A percentile compares a stretch with the other conserved stretches of the same genome.
Conservation (phyloP, 352 stramenopile species). For the Thalassiosira mediterranea region DNA sequence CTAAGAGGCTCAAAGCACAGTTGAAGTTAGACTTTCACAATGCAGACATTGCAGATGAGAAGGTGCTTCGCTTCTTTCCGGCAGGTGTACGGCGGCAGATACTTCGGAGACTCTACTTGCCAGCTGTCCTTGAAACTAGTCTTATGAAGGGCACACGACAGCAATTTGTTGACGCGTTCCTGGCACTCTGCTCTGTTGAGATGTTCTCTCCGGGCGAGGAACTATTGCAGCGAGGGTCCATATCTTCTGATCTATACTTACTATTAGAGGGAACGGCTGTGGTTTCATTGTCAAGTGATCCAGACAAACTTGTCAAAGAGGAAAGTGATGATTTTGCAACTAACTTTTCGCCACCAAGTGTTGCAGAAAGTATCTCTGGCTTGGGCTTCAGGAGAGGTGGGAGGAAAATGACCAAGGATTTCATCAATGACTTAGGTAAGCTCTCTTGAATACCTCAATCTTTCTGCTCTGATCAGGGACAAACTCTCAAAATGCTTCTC, state of each 20-base stretch:
- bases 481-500: background rate
- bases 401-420: too few relatives aligned
- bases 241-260: slow-evolving; percentile 59
- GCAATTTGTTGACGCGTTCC: slow-evolving; percentile 65
- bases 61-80: slow-evolving; percentile 65
- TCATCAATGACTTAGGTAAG: slow-evolving; percentile 61
- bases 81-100: slow-evolving; percentile 41
- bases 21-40: slow-evolving; percentile 63
- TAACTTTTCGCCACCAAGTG: background rate
- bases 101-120: slow-evolving; percentile 52
- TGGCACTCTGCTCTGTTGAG: slow-evolving; percentile 53
- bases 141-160: slow-evolving; percentile 47
- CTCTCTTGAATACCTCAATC: background rate
- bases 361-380: too few relatives aligned
- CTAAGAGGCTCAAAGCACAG: slow-evolving; percentile 47
- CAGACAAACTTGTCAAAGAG: background rate
- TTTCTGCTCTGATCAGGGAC: too few relatives aligned
- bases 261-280: slow-evolving; percentile 52
- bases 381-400: too few relatives aligned
- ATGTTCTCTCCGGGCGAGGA: slow-evolving; percentile 62
- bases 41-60: slow-evolving; percentile 54
- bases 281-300: slow-evolving; percentile 1
- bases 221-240: slow-evolving; percentile 42
- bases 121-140: slow-evolving; percentile 31
- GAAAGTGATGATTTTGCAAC: too few relatives aligned